Evolutionary conservation across 2,329 filamentous ascomycete species (phyloP).

Genomic region (Pseudogymnoascus sp.): DNA sequence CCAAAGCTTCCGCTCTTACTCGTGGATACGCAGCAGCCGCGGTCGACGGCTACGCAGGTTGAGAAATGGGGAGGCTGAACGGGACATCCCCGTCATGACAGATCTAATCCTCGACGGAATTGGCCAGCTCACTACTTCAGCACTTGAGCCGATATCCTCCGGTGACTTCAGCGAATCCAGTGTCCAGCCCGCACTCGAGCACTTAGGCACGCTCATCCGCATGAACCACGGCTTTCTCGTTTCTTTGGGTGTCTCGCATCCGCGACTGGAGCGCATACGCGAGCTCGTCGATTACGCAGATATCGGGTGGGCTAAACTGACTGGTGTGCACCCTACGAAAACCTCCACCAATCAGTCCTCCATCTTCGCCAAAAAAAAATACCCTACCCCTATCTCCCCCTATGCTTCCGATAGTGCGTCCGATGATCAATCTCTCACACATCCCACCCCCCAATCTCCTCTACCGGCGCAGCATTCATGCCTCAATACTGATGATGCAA

Average conservation of each 20-base stretch:
- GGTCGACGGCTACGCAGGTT: conserved; percentile 79
- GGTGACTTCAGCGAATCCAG: conserved; percentile 59
- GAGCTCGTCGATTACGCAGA: conserved; percentile 83
- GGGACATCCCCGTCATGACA: conserved; percentile 66
- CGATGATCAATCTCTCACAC: too few relatives aligned
- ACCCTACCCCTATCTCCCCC: too few relatives aligned
- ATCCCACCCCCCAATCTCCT: too few relatives aligned
- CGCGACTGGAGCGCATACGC: conserved; percentile 80
- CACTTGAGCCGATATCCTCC: conserved; percentile 13
- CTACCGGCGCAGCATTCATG: too few relatives aligned
- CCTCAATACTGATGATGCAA: too few relatives aligned
- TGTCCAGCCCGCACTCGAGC: conserved; percentile 53
- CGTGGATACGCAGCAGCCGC: conserved; percentile 79
- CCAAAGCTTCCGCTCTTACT: conserved; percentile 85
- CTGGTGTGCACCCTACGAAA: too few relatives aligned
- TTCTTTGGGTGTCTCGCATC: conserved; percentile 87
- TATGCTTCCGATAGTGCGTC: too few relatives aligned
- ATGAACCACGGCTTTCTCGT: conserved; percentile 91
- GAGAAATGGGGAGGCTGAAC: conserved; percentile 73
- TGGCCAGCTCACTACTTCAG: conserved; percentile 27
- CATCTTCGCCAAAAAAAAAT: too few relatives aligned
- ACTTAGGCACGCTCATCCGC: conserved; percentile 78
- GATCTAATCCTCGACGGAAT: conserved; percentile 78
- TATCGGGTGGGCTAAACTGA: conserved; percentile 95
- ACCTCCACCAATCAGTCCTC: too few relatives aligned